A percentile compares a stretch with the other conserved stretches of the same genome.
Evolutionary conservation across 2,329 filamentous ascomycete species (phyloP).

Genomic region (Aureobasidium pullulans): DNA sequence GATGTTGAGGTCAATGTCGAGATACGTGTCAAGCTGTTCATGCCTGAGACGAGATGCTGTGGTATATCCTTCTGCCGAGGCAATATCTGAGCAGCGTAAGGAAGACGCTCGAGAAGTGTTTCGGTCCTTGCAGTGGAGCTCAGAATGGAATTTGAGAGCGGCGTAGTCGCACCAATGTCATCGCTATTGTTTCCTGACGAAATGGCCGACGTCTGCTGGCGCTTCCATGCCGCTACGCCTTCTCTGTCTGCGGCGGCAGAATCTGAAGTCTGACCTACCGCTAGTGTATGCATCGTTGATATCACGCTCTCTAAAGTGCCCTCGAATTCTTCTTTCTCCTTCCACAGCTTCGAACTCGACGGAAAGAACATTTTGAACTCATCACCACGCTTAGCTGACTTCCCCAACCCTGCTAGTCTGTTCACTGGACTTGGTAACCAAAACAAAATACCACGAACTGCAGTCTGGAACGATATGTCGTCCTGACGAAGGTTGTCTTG

Average conservation of each 20-base stretch:
- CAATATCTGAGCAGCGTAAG: conserved; percentile 69
- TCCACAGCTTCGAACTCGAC: conserved; percentile 74
- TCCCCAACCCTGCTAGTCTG: conserved; percentile 35
- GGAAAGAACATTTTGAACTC: conserved; percentile 91
- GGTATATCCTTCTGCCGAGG: conserved; percentile 46
- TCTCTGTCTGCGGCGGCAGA: neutral
- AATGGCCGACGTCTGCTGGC: neutral
- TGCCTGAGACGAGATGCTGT: conserved; percentile 18
- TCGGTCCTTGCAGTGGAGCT: conserved; percentile 55
- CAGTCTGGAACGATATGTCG: conserved; percentile 88
- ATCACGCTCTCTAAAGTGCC: conserved; percentile 61
- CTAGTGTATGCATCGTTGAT: neutral
- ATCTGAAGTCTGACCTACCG: neutral
- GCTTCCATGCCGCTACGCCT: conserved; percentile 22
- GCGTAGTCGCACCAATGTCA: neutral
- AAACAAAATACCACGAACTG: conserved; percentile 79
- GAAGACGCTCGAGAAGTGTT: conserved; percentile 76
- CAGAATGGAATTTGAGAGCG: neutral
- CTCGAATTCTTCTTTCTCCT: conserved; percentile 72
- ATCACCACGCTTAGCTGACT: conserved; percentile 38
- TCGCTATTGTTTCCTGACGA: neutral
- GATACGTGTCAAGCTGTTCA: conserved; percentile 60
- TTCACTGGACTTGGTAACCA: conserved; percentile 81
- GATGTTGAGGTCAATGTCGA: conserved; percentile 17
- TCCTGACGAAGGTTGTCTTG: conserved; percentile 78